phyloP scores from a whole-genome alignment of 2,329 filamentous ascomycete species.

The Penicillium sp. region DNA sequence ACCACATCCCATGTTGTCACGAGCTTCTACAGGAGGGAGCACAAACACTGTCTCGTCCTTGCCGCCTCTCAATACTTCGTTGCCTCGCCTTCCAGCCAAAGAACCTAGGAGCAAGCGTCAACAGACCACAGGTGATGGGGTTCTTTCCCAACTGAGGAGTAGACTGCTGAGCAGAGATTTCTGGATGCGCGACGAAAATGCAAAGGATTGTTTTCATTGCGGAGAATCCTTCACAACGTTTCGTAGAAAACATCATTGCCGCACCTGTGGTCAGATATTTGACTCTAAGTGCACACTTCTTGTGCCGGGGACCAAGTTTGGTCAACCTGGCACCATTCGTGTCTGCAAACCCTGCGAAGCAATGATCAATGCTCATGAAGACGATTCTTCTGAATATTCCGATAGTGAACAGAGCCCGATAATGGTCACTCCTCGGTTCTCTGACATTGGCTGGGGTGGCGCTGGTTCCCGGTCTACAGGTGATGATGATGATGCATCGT shows the following conservation, averaged over 20 bases:
- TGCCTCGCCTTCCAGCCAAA: slow-evolving; percentile 17
- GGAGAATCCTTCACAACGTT: slow-evolving; percentile 88
- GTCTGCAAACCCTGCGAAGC: slow-evolving; percentile 90
- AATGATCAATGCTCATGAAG: slow-evolving; percentile 84
- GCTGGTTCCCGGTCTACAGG: slow-evolving; percentile 39
- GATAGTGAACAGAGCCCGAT: slow-evolving; percentile 62
- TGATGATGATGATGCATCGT: slow-evolving; percentile 44
- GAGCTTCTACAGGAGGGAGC: slow-evolving; percentile 39
- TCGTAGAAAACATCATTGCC: slow-evolving; percentile 91
- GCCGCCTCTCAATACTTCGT: slow-evolving; percentile 25
- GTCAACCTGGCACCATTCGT: slow-evolving; percentile 73
- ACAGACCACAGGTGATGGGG: slow-evolving; percentile 21
- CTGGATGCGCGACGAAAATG: slow-evolving; percentile 99
- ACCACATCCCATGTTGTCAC: slow-evolving; percentile 39
- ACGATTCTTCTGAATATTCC: slow-evolving; percentile 87
- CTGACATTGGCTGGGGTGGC: slow-evolving; percentile 53
- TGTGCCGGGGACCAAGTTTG: slow-evolving; percentile 82
- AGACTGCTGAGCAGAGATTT: slow-evolving; percentile 91
- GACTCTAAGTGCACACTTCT: slow-evolving; percentile 91
- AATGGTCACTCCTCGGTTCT: slow-evolving; percentile 53
- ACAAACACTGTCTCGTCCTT: slow-evolving; percentile 40
- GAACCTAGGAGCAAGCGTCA: slow-evolving; percentile 17
- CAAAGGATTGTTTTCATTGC: slow-evolving; percentile 93
- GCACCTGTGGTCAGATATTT: slow-evolving; percentile 94
- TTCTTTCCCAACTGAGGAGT: slow-evolving; percentile 63